Conservation (phyloP, 2,329 filamentous ascomycete species). For the Aureobasidium melanogenum region DNA sequence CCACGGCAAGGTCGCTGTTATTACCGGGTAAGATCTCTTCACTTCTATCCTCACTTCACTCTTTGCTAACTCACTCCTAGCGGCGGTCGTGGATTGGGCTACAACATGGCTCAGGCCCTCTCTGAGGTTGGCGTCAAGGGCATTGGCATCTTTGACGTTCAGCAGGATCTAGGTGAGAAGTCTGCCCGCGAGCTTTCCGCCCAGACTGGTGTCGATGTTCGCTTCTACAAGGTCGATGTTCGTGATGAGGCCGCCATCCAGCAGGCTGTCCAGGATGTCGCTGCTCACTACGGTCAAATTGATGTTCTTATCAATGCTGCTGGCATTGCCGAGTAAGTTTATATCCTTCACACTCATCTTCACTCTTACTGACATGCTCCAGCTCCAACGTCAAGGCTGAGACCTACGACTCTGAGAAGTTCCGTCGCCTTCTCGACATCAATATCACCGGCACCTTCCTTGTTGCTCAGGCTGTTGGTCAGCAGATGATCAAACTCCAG, state of each 20-base stretch:
- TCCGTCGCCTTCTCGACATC: conserved; percentile 71
- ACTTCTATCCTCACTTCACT: not conserved
- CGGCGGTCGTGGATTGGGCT: conserved; percentile 67
- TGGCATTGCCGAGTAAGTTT: conserved; percentile 62
- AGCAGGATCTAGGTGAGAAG: conserved; percentile 64
- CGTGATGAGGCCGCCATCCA: conserved; percentile 62
- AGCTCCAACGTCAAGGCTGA: conserved; percentile 75
- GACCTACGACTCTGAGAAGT: conserved; percentile 65
- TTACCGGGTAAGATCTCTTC: conserved; percentile 53
- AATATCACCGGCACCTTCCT: conserved; percentile 74
- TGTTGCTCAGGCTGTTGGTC: conserved; percentile 52
- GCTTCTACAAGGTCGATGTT: conserved; percentile 73
- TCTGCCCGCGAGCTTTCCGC: conserved; percentile 60
- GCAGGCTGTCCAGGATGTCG: conserved; percentile 58
- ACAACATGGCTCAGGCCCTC: conserved; percentile 70
- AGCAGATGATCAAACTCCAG: conserved; percentile 58
- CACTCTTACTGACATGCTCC: not conserved
- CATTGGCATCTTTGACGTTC: conserved; percentile 67
- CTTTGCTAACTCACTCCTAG: conserved; percentile 34
- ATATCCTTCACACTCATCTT: not conserved
- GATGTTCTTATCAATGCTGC: conserved; percentile 74
- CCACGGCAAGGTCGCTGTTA: conserved; percentile 60
- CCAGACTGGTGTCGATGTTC: conserved; percentile 63
- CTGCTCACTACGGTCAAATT: conserved; percentile 57
- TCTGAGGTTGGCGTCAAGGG: conserved; percentile 67